These are phyloP conservation scores for Capsicum baccatum DNA, from an alignment of 257 asterid species.

Conservation along the genomic window DNA sequence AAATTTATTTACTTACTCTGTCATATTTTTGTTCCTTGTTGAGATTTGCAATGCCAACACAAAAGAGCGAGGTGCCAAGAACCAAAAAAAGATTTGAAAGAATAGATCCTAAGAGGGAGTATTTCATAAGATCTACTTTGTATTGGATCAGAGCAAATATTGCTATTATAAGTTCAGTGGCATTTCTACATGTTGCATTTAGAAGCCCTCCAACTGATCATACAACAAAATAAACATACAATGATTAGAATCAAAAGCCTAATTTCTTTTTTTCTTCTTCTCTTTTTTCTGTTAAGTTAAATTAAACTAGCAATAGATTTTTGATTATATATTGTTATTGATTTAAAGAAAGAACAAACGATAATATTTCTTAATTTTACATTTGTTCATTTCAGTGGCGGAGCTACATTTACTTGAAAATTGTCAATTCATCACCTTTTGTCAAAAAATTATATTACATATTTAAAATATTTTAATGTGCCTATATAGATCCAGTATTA, in stretches of 20 bases:
- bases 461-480: too few relatives aligned
- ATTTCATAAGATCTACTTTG: constrained; percentile 83
- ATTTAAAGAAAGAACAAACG: not conserved
- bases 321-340: not conserved
- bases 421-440: not conserved
- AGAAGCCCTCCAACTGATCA: constrained; percentile 97
- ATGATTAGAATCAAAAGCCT: not conserved
- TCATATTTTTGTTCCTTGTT: constrained; percentile 68
- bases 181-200: constrained; percentile 98
- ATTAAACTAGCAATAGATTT: not conserved
- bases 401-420: not conserved
- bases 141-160: constrained; percentile 66
- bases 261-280: not conserved
- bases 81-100: constrained; percentile 93
- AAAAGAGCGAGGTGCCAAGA: constrained; percentile 90
- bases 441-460: too few relatives aligned
- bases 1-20: constrained; percentile 48
- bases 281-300: not conserved
- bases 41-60: constrained; percentile 83
- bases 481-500: too few relatives aligned
- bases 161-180: constrained; percentile 87
- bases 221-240: not conserved
- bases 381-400: not conserved
- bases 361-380: not conserved
- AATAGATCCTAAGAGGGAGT: constrained; percentile 82